Conservation (phyloP, 441 rosid species). For the Mallotus japonicus region DNA sequence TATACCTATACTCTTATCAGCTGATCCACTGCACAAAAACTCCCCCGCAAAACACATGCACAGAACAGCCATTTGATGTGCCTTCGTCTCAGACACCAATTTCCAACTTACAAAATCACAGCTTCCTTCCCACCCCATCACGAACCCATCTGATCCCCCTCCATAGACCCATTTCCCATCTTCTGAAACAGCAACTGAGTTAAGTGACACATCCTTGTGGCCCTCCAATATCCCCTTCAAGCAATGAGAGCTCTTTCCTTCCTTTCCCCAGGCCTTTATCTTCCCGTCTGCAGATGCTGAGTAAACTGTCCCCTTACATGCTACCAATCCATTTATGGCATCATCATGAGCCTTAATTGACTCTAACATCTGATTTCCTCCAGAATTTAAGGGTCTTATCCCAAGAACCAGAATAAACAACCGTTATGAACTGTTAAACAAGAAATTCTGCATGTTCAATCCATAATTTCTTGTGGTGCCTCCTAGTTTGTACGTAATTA, state of each 20-base stretch:
- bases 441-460: slow-evolving; percentile 90
- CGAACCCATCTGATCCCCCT: slow-evolving; percentile 84
- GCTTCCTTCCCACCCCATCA: slow-evolving; percentile 79
- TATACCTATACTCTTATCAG: slow-evolving; percentile 77
- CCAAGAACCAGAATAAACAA: slow-evolving; percentile 91
- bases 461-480: slow-evolving; percentile 83
- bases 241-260: slow-evolving; percentile 45
- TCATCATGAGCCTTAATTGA: slow-evolving; percentile 92
- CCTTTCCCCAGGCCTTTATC: slow-evolving; percentile 76
- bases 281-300: slow-evolving; percentile 94
- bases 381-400: slow-evolving; percentile 87
- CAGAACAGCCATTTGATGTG: slow-evolving; percentile 73
- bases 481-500: slow-evolving; percentile 72
- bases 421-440: slow-evolving; percentile 62
- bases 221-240: slow-evolving; percentile 69
- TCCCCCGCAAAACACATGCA: slow-evolving; percentile 69
- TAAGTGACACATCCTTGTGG: slow-evolving; percentile 69
- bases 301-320: slow-evolving; percentile 59
- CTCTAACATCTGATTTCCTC: slow-evolving; percentile 78
- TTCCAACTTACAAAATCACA: slow-evolving; percentile 53
- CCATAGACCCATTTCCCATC: slow-evolving; percentile 86
- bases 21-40: slow-evolving; percentile 71
- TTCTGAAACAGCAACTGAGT: slow-evolving; percentile 67
- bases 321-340: slow-evolving; percentile 63
- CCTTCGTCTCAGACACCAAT: slow-evolving; percentile 57